phyloP scores from a whole-genome alignment of 495 filamentous ascomycete genomes.

The Schizothecium vesticola region DNA sequence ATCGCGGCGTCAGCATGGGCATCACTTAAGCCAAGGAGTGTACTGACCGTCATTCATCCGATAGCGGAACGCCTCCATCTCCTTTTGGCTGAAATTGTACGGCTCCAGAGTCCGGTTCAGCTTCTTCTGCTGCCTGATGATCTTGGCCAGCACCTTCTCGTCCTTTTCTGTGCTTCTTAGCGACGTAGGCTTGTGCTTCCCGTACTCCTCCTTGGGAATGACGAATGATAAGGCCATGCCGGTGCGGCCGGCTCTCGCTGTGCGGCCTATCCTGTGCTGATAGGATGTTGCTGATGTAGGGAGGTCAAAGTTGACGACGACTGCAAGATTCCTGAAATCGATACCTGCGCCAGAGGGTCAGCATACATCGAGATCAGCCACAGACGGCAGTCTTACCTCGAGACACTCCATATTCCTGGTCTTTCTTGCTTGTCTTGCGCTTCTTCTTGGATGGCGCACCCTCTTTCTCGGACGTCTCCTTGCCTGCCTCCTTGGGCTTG shows the following conservation, averaged over 20 bases:
- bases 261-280: slow-evolving; percentile 88
- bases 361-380: neutral
- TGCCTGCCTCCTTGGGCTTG: slow-evolving; percentile 16
- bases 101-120: slow-evolving; percentile 73
- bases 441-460: slow-evolving; percentile 28
- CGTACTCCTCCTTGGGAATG: slow-evolving; percentile 69
- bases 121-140: slow-evolving; percentile 65
- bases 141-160: slow-evolving; percentile 71
- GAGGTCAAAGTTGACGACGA: slow-evolving; percentile 95
- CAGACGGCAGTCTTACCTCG: slow-evolving; percentile 48
- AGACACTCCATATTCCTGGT: slow-evolving; percentile 87
- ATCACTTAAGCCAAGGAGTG: neutral
- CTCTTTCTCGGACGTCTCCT: slow-evolving; percentile 6
- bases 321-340: slow-evolving; percentile 92
- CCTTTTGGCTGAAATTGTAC: slow-evolving; percentile 91
- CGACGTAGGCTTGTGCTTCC: slow-evolving; percentile 84
- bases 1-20: neutral
- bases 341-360: slow-evolving; percentile 40
- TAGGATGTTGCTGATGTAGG: slow-evolving; percentile 86
- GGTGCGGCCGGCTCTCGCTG: slow-evolving; percentile 79
- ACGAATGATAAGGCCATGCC: slow-evolving; percentile 96
- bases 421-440: slow-evolving; percentile 31
- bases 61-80: slow-evolving; percentile 89
- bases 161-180: slow-evolving; percentile 69
- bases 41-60: slow-evolving; percentile 76